phyloP scores from a whole-genome alignment of 768 basidiomycete genomes.

The Xerocomellus dryophilus region DNA sequence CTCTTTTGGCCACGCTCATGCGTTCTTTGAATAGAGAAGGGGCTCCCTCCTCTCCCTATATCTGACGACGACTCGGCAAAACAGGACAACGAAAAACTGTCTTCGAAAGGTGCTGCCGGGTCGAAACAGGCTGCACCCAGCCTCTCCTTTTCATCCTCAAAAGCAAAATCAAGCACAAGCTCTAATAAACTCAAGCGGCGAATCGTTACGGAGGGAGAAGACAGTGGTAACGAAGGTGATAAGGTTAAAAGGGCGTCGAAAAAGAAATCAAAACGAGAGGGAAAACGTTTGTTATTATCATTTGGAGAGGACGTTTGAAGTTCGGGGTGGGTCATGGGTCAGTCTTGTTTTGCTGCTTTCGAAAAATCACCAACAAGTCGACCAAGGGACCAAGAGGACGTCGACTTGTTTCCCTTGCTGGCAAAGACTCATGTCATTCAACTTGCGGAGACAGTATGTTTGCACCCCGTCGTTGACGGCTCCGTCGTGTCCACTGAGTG shows the following conservation, averaged over 20 bases:
- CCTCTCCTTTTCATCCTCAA: conserved; percentile 42
- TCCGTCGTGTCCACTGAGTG: not conserved
- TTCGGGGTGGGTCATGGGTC: conserved; percentile 1
- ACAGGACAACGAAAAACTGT: conserved; percentile 30
- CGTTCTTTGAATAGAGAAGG: conserved; percentile 48
- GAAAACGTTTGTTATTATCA: conserved; percentile 32
- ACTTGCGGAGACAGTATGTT: not conserved
- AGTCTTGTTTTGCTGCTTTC: not conserved
- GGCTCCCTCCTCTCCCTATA: conserved; percentile 52
- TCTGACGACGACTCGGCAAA: conserved; percentile 25
- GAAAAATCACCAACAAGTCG: not conserved
- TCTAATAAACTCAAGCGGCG: conserved; percentile 36
- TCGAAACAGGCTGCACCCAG: conserved; percentile 19
- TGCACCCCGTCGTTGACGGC: not conserved
- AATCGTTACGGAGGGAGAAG: conserved; percentile 33
- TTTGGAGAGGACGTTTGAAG: conserved; percentile 35
- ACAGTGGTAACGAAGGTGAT: conserved; percentile 23
- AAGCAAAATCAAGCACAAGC: conserved; percentile 20
- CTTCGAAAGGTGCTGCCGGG: conserved; percentile 20
- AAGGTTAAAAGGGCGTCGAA: conserved; percentile 34
- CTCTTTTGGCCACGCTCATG: conserved; percentile 2
- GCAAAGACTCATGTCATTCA: not conserved
- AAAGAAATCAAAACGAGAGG: conserved; percentile 53
- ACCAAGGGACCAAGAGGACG: not conserved
- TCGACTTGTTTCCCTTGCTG: not conserved